Conservation (phyloP, 139 green algal species). For the Coccomyxa sp. region DNA sequence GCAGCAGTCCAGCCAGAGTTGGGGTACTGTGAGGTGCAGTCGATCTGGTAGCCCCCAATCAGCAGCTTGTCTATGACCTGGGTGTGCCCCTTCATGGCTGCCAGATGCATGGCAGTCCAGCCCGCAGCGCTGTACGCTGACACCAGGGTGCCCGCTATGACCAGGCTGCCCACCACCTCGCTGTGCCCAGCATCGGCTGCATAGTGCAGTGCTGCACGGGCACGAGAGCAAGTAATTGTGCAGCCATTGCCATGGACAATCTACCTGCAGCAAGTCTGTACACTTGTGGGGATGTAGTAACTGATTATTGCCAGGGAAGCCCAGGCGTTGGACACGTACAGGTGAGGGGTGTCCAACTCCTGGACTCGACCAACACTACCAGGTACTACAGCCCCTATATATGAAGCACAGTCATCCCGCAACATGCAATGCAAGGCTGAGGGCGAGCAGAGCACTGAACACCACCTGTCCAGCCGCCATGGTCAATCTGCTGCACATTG, state of each 20-base stretch:
- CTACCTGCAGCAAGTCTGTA: no score
- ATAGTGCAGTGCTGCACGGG: constrained; percentile 37
- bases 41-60: constrained; percentile 30
- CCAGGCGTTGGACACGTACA: no score
- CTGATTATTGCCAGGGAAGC: no score
- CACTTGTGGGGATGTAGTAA: no score
- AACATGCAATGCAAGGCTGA: no score
- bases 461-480: constrained; percentile 31
- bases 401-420: no score
- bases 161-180: constrained; percentile 33
- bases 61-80: constrained; percentile 38
- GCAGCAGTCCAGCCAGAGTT: constrained; percentile 30
- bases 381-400: no score
- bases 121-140: constrained; percentile 16
- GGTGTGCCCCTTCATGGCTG: constrained; percentile 22
- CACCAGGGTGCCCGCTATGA: constrained; percentile 39
- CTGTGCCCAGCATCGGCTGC: constrained; percentile 32
- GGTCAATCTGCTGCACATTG: constrained; percentile 24
- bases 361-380: no score
- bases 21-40: constrained; percentile 11
- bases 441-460: no score
- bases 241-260: neutral
- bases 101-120: constrained; percentile 31
- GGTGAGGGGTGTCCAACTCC: no score
- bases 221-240: neutral